Conservation (phyloP, 2,329 filamentous ascomycete genomes). For the Beauveria rudraprayagi region DNA sequence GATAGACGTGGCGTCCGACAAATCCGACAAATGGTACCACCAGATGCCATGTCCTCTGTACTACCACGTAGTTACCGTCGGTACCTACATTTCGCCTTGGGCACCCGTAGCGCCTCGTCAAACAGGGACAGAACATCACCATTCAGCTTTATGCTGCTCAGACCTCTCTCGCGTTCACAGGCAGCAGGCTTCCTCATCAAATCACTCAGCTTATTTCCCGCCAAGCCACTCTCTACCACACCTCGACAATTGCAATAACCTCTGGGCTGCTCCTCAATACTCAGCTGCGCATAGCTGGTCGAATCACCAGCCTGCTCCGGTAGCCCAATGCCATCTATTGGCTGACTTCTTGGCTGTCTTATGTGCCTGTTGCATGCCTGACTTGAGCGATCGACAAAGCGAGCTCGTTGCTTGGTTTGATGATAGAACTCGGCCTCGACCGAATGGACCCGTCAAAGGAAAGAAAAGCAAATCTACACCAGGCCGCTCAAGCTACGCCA, state of each 20-base stretch:
- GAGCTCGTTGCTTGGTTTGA: neutral
- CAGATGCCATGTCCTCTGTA: neutral
- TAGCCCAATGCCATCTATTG: neutral
- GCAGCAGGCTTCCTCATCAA: neutral
- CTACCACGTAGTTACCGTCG: neutral
- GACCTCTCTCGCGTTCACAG: neutral
- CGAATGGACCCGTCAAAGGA: neutral
- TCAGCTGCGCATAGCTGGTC: neutral
- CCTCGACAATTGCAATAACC: neutral
- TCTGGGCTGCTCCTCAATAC: neutral
- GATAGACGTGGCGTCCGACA: neutral
- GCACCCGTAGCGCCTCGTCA: neutral
- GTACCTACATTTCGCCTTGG: neutral
- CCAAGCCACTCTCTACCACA: neutral
- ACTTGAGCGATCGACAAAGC: neutral
- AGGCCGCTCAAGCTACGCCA: neutral
- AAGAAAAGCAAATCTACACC: conserved; percentile 1
- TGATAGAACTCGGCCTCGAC: neutral
- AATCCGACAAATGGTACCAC: neutral
- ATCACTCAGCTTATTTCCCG: conserved; percentile 10
- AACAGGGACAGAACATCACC: neutral
- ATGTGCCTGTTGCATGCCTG: neutral
- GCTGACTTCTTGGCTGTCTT: neutral
- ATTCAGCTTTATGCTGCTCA: neutral
- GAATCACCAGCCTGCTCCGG: neutral